These are phyloP conservation scores for Acanthamoeba royreba DNA, from an alignment of 208 protist genomes.

Conservation along the genomic window DNA sequence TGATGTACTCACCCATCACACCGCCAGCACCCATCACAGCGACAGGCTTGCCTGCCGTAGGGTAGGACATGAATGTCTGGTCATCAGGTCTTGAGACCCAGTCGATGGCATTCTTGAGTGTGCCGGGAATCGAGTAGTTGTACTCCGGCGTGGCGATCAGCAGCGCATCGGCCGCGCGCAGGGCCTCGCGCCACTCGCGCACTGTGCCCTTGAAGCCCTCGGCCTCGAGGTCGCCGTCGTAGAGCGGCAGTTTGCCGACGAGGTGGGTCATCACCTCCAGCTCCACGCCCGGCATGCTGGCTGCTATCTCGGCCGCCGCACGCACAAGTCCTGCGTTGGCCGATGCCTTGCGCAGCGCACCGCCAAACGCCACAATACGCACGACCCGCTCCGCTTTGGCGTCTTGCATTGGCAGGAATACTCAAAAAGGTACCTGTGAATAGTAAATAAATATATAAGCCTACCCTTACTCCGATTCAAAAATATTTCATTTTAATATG, in stretches of 20 bases:
- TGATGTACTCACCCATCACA: background rate
- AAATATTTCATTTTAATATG: too few relatives aligned
- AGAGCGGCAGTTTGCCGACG: background rate
- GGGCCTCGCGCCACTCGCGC: background rate
- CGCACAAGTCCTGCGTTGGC: background rate
- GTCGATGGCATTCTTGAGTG: background rate
- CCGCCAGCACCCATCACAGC: background rate
- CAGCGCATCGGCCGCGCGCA: background rate
- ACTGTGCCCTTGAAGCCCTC: background rate
- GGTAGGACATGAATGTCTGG: background rate
- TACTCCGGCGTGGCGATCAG: background rate
- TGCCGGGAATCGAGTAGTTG: background rate
- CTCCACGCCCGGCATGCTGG: background rate
- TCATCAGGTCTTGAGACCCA: background rate
- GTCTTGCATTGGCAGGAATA: background rate
- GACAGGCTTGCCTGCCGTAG: background rate
- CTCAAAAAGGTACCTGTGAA: background rate
- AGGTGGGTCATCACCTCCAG: background rate
- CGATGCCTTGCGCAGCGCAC: background rate
- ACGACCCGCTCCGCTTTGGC: too few relatives aligned
- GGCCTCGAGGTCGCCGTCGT: background rate
- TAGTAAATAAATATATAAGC: too few relatives aligned
- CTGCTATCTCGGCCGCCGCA: background rate
- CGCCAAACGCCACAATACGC: background rate
- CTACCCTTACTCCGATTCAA: too few relatives aligned